Conservation (phyloP, 208 protist genomes). For the Leishmania arabica region DNA sequence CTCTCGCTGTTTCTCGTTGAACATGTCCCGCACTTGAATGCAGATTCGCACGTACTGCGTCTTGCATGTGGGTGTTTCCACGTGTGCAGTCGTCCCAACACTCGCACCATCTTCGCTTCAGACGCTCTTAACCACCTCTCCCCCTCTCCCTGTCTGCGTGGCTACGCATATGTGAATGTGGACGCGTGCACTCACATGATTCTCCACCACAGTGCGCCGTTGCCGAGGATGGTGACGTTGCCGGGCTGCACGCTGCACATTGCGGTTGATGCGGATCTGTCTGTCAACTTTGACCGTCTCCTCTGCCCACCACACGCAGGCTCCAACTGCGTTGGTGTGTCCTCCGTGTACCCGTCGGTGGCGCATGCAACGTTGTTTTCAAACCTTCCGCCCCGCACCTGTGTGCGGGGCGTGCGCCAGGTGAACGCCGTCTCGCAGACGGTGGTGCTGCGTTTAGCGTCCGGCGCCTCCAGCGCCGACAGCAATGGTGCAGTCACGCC, state of each 20-base stretch:
- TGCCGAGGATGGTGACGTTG: not conserved
- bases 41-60: not conserved
- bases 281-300: constrained; percentile 16
- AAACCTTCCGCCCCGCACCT: constrained; percentile 11
- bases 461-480: not conserved
- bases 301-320: not conserved
- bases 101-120: not conserved
- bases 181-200: not conserved
- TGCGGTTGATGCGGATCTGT: constrained; percentile 23
- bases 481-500: not conserved
- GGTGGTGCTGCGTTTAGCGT: constrained; percentile 6
- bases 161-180: not conserved
- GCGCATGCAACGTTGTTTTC: not conserved
- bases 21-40: not conserved
- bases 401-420: not conserved
- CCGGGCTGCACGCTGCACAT: constrained; percentile 12
- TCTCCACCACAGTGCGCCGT: not conserved
- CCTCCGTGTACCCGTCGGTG: not conserved
- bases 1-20: not conserved
- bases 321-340: not conserved
- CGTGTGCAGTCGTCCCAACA: not conserved
- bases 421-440: constrained; percentile 34
- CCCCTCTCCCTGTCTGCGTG: not conserved
- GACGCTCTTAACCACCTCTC: not conserved
- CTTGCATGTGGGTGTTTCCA: not conserved